Conservation (phyloP, 257 asterid genomes). For the Ilex asprella region DNA sequence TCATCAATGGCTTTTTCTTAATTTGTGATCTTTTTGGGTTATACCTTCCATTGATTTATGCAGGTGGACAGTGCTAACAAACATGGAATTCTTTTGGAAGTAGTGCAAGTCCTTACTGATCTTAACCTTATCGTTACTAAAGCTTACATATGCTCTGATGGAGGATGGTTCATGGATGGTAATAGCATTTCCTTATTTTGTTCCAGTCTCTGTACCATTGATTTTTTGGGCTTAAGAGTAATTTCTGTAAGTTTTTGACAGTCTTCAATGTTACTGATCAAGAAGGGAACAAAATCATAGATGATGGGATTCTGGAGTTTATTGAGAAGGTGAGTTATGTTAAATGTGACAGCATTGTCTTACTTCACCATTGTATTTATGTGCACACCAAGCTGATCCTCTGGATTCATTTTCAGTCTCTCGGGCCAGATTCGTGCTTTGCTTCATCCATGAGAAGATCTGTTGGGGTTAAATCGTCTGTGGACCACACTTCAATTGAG, state of each 20-base stretch:
- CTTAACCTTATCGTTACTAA: conserved; percentile 73
- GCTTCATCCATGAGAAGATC: conserved; percentile 92
- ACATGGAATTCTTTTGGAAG: conserved; percentile 89
- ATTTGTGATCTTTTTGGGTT: background rate
- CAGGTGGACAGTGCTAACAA: conserved; percentile 97
- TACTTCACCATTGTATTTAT: conserved; percentile 14
- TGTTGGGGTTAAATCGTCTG: conserved; percentile 57
- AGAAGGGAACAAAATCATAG: conserved; percentile 76
- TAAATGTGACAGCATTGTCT: conserved; percentile 11
- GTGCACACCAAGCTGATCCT: conserved; percentile 16
- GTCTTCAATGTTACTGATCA: conserved; percentile 93
- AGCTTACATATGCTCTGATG: conserved; percentile 95
- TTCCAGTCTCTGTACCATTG: background rate
- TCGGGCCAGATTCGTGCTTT: conserved; percentile 94
- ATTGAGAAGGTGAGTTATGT: conserved; percentile 64
- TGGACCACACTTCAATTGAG: conserved; percentile 87
- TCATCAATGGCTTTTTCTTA: background rate
- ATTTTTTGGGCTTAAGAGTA: background rate
- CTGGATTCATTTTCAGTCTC: conserved; percentile 55
- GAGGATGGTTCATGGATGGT: conserved; percentile 99
- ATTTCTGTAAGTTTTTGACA: conserved; percentile 11
- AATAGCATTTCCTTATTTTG: conserved; percentile 26
- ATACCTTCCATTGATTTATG: conserved; percentile 4
- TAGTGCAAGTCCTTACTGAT: conserved; percentile 89
- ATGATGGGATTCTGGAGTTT: conserved; percentile 67